Evolutionary conservation across 352 stramenopile species (phyloP), one percentile per base, ranked within the genome.

Genomic region (Pythium biforme): DNA sequence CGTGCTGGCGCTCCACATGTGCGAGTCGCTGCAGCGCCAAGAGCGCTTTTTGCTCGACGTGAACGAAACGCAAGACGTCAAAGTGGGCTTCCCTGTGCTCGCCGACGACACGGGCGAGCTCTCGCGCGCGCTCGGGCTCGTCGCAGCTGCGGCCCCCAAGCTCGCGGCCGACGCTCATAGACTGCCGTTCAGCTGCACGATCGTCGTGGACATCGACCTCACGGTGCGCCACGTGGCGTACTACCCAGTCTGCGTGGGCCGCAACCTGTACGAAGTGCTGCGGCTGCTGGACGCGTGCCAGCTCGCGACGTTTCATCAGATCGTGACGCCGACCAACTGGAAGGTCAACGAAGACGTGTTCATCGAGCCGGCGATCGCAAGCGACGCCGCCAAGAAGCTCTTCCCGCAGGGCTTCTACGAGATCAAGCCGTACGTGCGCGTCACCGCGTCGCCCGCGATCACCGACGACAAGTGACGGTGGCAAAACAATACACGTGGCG

Each of bases 341-440:
- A 92, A 91, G 53, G 70, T 91, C 59, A 93, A 84, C 61, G 85
- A 94, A 47, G 85, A 94, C 49, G 85, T 94, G 39, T 93, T 94
- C 41, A 66, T 94, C n/a, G 81, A 90, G 47, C 85, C 85, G 5
- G 75, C 86, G 37, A 55, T 94, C 37, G 69, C 71, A 14, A 71
- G 47, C 14, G 78, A 86, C 40, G 79, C 79, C n/a, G 83, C 83
- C 62, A 91, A 89, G 67, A 78, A 82, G 67, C 66, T 94, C 29
- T 94, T 94, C 41, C 80, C 83, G 23, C 77, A 91, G 52, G 85
- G 85, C 45, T 87, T 88, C 53, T 83, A 93, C 70, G 83, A 92
- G 62, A 89, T 94, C 66, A 92, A 89, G 60, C 70, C 79, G 14
- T 95, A 92, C 61, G 64, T 88, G 29, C 79, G 83, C 52, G 81